phyloP scores from a whole-genome alignment of 176 grass and related monocot species.

The Elymus sibiricus region DNA sequence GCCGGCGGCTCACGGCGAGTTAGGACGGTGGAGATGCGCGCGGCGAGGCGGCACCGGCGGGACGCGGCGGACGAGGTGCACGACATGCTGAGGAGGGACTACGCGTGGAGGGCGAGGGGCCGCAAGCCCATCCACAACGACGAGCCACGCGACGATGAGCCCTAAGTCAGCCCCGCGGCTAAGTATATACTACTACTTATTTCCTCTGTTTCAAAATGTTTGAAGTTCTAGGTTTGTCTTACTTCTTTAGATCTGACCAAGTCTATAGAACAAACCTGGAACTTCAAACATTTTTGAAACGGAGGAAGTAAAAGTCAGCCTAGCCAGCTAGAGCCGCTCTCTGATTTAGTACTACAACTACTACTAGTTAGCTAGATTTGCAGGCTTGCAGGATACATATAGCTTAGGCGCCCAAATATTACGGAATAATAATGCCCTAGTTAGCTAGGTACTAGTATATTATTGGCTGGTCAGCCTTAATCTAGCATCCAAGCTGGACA shows the following conservation, averaged over 20 bases:
- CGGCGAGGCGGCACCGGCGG: neutral
- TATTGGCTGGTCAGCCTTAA: neutral
- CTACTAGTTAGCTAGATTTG: neutral
- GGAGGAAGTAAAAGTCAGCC: neutral
- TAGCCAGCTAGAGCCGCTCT: neutral
- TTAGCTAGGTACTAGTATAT: neutral
- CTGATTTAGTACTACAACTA: neutral
- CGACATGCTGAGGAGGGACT: slow-evolving; percentile 58
- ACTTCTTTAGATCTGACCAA: too few relatives aligned
- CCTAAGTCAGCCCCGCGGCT: slow-evolving; percentile 11
- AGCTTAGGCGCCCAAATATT: neutral
- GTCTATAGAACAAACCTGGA: too few relatives aligned
- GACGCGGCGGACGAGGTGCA: slow-evolving; percentile 31
- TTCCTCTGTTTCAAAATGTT: too few relatives aligned
- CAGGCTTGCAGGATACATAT: neutral
- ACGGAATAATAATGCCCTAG: neutral
- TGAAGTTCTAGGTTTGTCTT: too few relatives aligned
- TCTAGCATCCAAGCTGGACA: slow-evolving; percentile 14
- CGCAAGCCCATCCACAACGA: slow-evolving; percentile 58
- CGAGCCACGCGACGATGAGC: slow-evolving; percentile 35
- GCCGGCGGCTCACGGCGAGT: neutral
- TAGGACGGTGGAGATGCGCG: neutral
- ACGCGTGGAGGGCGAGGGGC: slow-evolving; percentile 9
- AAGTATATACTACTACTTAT: neutral
- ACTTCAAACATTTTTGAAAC: too few relatives aligned